phyloP scores from a whole-genome alignment of 1,139 yeast species.

The Torulaspora pretoriensis region DNA sequence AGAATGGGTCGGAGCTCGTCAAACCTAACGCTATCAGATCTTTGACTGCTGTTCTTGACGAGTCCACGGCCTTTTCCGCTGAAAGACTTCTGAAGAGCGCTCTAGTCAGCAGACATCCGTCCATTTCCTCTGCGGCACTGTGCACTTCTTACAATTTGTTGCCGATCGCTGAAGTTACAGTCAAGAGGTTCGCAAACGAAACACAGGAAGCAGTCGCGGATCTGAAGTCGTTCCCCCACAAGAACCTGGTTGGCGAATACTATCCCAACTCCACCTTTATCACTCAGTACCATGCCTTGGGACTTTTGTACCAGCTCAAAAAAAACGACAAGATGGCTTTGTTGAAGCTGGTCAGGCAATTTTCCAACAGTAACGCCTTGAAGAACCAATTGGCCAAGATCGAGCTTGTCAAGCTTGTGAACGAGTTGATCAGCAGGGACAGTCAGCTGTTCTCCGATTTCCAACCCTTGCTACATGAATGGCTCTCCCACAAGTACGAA shows the following conservation, averaged over 20 bases:
- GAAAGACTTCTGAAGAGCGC: constrained; percentile 92
- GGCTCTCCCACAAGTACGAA: constrained; percentile 79
- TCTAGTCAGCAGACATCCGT: constrained; percentile 85
- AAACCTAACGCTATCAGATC: constrained; percentile 96
- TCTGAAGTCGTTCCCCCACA: constrained; percentile 57
- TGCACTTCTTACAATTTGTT: constrained; percentile 85
- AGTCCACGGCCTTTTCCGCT: constrained; percentile 87
- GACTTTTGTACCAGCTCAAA: constrained; percentile 80
- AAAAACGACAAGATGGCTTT: constrained; percentile 93
- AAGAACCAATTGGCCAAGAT: constrained; percentile 75
- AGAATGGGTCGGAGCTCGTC: constrained; percentile 77
- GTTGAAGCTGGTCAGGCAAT: constrained; percentile 81
- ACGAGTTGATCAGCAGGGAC: constrained; percentile 51
- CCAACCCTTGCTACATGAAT: constrained; percentile 62
- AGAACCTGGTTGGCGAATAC: constrained; percentile 34
- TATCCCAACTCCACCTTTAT: constrained; percentile 68
- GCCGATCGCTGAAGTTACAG: constrained; percentile 87
- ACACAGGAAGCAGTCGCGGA: constrained; percentile 81
- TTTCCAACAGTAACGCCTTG: constrained; percentile 57
- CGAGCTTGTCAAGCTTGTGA: constrained; percentile 79
- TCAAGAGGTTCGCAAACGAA: constrained; percentile 90
- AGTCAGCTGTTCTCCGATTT: constrained; percentile 38
- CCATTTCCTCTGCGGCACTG: constrained; percentile 87
- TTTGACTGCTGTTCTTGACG: constrained; percentile 82
- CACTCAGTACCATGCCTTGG: constrained; percentile 94